Percentiles rank a stretch among this genome's conserved stretches.
Evolutionary conservation across 2,329 filamentous ascomycete species (phyloP).

Genomic region (Fusarium robinianum): DNA sequence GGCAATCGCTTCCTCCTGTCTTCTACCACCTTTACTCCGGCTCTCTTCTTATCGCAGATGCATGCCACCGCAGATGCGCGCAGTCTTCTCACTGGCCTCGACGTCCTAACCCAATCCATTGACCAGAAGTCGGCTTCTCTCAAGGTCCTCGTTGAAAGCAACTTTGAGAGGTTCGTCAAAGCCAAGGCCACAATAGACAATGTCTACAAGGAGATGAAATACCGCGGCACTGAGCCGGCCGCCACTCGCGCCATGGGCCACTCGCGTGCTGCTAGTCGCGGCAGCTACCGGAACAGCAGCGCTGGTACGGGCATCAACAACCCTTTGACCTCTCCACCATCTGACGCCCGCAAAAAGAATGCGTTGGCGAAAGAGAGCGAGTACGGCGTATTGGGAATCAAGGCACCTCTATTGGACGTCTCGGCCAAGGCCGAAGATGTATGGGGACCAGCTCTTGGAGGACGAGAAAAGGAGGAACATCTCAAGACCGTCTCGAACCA

Average conservation of each 20-base stretch:
- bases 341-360: slow-evolving; percentile 77
- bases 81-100: slow-evolving; percentile 77
- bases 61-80: slow-evolving; percentile 86
- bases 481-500: slow-evolving; percentile 77
- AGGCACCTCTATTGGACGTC: slow-evolving; percentile 83
- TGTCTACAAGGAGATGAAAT: slow-evolving; percentile 98
- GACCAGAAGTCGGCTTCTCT: slow-evolving; percentile 97
- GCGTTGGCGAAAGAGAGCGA: slow-evolving; percentile 91
- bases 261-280: slow-evolving; percentile 69
- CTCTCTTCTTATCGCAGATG: slow-evolving; percentile 88
- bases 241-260: slow-evolving; percentile 53
- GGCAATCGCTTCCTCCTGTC: slow-evolving; percentile 93
- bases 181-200: slow-evolving; percentile 98
- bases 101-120: slow-evolving; percentile 86
- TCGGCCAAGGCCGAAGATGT: slow-evolving; percentile 95
- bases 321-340: slow-evolving; percentile 43
- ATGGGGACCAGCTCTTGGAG: slow-evolving; percentile 92
- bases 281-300: slow-evolving; percentile 63
- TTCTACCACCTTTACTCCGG: slow-evolving; percentile 92
- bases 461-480: slow-evolving; percentile 86
- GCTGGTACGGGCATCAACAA: slow-evolving; percentile 45
- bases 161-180: slow-evolving; percentile 97
- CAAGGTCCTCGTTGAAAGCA: slow-evolving; percentile 94
- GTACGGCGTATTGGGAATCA: slow-evolving; percentile 86
- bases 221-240: slow-evolving; percentile 60